These are phyloP conservation scores for Amborella trichopoda DNA, from an alignment of 164 flowering plant species.

Conservation along the genomic window DNA sequence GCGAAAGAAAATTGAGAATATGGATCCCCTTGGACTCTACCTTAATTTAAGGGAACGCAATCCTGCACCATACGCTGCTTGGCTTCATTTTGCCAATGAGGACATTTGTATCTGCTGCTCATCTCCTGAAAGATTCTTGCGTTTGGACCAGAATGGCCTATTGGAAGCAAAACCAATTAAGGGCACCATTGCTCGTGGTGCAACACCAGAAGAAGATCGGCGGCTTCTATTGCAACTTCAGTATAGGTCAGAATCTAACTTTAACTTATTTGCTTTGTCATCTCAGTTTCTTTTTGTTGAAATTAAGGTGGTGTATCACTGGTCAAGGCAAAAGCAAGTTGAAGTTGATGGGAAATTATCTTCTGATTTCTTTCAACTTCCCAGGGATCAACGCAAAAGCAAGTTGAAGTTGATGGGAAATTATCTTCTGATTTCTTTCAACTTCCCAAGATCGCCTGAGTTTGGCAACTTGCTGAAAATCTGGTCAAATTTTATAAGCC, in stretches of 20 bases:
- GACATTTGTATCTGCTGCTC: constrained; percentile 71
- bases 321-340: no score
- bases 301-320: no score
- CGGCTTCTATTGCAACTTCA: constrained; percentile 46
- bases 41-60: constrained; percentile 66
- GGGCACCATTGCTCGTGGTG: constrained; percentile 87
- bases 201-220: constrained; percentile 57
- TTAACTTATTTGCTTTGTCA: no score
- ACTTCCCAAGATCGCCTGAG: no score
- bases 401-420: no score
- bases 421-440: no score
- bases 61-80: constrained; percentile 98
- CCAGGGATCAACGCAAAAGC: no score
- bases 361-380: no score
- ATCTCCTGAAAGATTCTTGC: constrained; percentile 91
- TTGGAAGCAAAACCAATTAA: constrained; percentile 98
- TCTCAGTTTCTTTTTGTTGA: no score
- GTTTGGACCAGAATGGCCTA: constrained; percentile 46
- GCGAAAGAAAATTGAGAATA: constrained; percentile 35
- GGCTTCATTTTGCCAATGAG: constrained; percentile 77
- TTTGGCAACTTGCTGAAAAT: no score
- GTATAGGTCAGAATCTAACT: constrained; percentile 61
- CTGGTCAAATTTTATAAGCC: no score
- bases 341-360: no score
- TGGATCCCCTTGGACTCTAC: constrained; percentile 56